A percentile compares a stretch with the other conserved stretches of the same genome.
Evolutionary conservation across 176 grass and related monocot species (phyloP).

Genomic region (Raddia guianensis): DNA sequence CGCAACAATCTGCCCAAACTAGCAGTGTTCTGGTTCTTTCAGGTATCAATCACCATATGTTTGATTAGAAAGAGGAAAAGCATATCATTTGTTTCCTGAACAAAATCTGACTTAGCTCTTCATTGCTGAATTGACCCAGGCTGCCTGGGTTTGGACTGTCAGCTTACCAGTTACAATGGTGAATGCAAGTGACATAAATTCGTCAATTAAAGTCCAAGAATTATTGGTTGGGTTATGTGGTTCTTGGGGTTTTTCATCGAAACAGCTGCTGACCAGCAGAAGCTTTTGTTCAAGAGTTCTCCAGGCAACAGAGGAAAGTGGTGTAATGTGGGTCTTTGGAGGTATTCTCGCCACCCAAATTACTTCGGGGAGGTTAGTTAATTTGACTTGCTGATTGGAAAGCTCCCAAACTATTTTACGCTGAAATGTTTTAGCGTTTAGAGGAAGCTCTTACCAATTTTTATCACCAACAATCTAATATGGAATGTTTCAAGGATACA

Average conservation of each 20-base stretch:
- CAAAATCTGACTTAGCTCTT: not conserved
- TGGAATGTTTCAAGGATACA: not conserved
- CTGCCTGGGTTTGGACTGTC: conserved; percentile 65
- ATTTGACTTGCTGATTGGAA: not conserved
- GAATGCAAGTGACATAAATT: conserved; percentile 54
- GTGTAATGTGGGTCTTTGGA: conserved; percentile 64
- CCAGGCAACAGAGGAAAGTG: conserved; percentile 54
- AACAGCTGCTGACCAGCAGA: conserved; percentile 60
- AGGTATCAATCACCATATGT: conserved; percentile 31
- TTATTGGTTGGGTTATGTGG: conserved; percentile 58
- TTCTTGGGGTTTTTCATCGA: conserved; percentile 47
- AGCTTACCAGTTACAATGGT: conserved; percentile 67
- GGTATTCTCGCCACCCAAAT: conserved; percentile 70
- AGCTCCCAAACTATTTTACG: not conserved
- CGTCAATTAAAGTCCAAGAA: conserved; percentile 51
- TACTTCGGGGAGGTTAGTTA: conserved; percentile 64
- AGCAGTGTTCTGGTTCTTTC: conserved; percentile 59
- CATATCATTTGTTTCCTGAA: not conserved
- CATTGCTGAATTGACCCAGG: conserved; percentile 27
- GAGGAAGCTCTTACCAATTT: not conserved
- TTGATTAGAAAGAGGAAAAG: not conserved
- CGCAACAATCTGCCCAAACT: conserved; percentile 56
- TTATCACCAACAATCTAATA: not conserved
- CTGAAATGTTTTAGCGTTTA: not conserved
- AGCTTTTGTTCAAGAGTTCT: conserved; percentile 57